Evolutionary conservation across 192 early-diverging fungal species (phyloP), one percentile per base, ranked within the genome.

Genomic region (Gryganskiella cystojenkinii): DNA sequence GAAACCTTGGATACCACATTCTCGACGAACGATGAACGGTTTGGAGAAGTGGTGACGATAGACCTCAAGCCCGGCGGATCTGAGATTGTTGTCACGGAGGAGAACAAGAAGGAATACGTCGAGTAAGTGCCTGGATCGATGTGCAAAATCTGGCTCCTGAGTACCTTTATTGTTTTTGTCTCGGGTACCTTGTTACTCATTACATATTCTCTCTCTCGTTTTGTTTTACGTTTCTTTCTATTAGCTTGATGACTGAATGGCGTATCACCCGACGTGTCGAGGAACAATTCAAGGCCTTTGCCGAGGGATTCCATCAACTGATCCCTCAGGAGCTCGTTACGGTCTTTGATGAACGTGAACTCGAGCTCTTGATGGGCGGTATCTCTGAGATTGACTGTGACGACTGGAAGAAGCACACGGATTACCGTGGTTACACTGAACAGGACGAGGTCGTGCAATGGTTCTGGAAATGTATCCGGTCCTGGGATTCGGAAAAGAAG

Each of bases 381-480:
- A 90, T 99, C 68, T 92, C 92, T 33, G 96, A 99, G 62, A 95
- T 99, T 62, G 96, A 99, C 82, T 85, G 96, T 7, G 96, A 97
- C 45, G 97, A 99, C 83, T 99, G 97, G 97, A 96, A 95, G 88
- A 99, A 98, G 84, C 88, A 98, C 70, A 99, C 96, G 1, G 96
- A 99, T 78, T 99, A 99, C 70, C 82, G 97, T 63, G 96, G 96
- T 20, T 99, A 96, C 86, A 94, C 92, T n/a, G 96, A 99, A 80
- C 90, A 93, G 27, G 97, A 99, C 82, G 94, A 96, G 69, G 92
- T 95, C 8, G 88, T 98, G 62, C 92, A 93, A 80, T 95, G 92
- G 92, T 99, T 99, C 90, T 99, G 97, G 97, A 90, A 94, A 87
- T 95, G 91, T 71, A 89, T 99, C 33, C 63, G 83, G 24, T 84